Evolutionary conservation across 1,284 basidiomycete species (phyloP), one percentile per base, ranked within the genome.

Genomic region (Microbotryum lychnidis-dioicae): DNA sequence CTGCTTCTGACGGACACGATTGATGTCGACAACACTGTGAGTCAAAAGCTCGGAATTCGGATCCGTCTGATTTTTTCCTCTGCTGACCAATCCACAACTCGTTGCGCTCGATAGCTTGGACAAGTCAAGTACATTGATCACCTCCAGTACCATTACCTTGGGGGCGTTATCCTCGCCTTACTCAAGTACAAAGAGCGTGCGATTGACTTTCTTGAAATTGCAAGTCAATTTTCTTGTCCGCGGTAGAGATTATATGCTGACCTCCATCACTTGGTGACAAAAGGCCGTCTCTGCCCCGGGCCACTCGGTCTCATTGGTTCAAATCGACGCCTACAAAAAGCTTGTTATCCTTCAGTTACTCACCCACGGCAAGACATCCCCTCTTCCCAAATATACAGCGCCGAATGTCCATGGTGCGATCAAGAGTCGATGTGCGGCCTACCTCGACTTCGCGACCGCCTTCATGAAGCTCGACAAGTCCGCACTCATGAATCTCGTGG

Each of bases 261-360:
- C 50, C 23, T 4, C 44, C 53, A 21, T 16, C 25, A 23, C 52
- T 21, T 44, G 27, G 20, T 31, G 31, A 31, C 31, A 31, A 20
- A 60, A 76, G 73, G 73, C 84, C 64, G 82, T 87, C 42, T 83
- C 83, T 44, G 82, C 84, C 50, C 90, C 90, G 0, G 83, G 84
- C 0, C 77, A 80, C 1, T 79, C 78, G 1, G 81, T 84, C 0
- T 81, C 83, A 1, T 83, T 85, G 4, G 79, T 92, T 7, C 90
- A 93, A 73, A 74, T 90, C 68, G 89, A 91, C 70, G 89, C 89
- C 0, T 78, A 86, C 72, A 92, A 92, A 79, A 90, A 91, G 75
- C 76, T 89, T 47, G 75, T 82, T 9, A 77, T 91, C 6, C 80
- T 89, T 8, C 87, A 90, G 70, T 75, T 91, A 29, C 85, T 91